These are phyloP conservation scores for Aquilaria yunnanensis DNA, from an alignment of 345 rosid species.

Conservation along the genomic window DNA sequence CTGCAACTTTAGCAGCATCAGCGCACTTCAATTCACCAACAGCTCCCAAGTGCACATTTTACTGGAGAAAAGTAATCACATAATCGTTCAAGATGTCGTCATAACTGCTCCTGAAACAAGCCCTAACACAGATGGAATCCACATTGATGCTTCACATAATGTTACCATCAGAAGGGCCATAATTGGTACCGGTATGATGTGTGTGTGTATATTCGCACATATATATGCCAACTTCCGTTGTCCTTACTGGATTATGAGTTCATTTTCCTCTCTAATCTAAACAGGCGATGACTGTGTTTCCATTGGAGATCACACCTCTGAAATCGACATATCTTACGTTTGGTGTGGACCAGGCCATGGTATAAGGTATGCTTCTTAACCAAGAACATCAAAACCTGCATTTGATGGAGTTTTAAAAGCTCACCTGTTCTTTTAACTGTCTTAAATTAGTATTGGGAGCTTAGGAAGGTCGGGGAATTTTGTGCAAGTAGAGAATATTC, in stretches of 20 bases:
- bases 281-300: constrained; percentile 43
- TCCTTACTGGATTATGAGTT: neutral
- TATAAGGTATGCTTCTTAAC: constrained; percentile 24
- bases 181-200: constrained; percentile 24
- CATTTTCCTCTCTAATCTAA: neutral
- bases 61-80: constrained; percentile 1
- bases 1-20: constrained; percentile 23
- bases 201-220: neutral
- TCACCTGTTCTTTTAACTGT: neutral
- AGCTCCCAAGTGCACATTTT: constrained; percentile 29
- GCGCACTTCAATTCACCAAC: constrained; percentile 16
- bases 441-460: constrained; percentile 30
- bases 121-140: constrained; percentile 43
- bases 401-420: neutral
- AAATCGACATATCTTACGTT: constrained; percentile 19
- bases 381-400: neutral
- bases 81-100: constrained; percentile 12
- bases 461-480: constrained; percentile 30
- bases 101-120: constrained; percentile 28
- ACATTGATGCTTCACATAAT: constrained; percentile 18
- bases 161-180: constrained; percentile 12
- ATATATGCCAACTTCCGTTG: neutral
- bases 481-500: constrained; percentile 28
- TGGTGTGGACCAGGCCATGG: constrained; percentile 46
- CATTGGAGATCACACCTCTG: constrained; percentile 26